Base-by-base conservation (phyloP, 2,329 filamentous ascomycete species). In the Trichophyton verrucosum region DNA sequence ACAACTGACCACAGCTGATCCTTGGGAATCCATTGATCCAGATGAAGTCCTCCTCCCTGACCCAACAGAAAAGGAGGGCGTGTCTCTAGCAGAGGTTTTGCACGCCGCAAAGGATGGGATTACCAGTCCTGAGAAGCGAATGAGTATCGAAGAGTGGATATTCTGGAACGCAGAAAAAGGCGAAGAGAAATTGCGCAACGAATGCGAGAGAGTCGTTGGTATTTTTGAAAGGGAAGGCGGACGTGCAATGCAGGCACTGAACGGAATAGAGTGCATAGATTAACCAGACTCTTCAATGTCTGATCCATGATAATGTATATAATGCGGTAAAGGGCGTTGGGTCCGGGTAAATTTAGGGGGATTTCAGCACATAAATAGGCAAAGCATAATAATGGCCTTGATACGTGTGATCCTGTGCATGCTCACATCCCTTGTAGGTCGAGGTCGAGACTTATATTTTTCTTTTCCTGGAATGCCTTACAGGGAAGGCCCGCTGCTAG, bases 91-190 rank as follows among this genome's bases (percentile, higher is more conserved):
- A 17, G 73, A 75, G 8, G 75, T 83, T 27, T 71, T 86, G 15
- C 78, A 77, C 61, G 72, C 69, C 11, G 77, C 80, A 44, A 84
- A 82, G 11, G 79, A 79, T 0, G 82, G 82, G 13, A 75, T 99
- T 59, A 86, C 82, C 1, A 87, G 81, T 59, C 82, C 85, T 0
- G 94, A 97, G 76, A 91, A 87, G 77, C 79, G 81, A 42, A 96
- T 99, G 91, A 92, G 86, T 3, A 89, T 97, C 0, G 90, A 96
- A 72, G 86, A 96, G 73, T 99, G 92, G 90, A 87, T 99, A 44
- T 79, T 85, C 61, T 82, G 86, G 74, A 91, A 94, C 66, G 94
- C 94, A 0, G 81, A 82, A 63, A 80, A 86, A 70, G 90, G 89
- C 0, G 91, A 97, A 76, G 83, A 86, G 73, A 86, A 85, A 71